Evolutionary conservation across 2,329 filamentous ascomycete species (phyloP).

Genomic region (Xylariaceae sp.): DNA sequence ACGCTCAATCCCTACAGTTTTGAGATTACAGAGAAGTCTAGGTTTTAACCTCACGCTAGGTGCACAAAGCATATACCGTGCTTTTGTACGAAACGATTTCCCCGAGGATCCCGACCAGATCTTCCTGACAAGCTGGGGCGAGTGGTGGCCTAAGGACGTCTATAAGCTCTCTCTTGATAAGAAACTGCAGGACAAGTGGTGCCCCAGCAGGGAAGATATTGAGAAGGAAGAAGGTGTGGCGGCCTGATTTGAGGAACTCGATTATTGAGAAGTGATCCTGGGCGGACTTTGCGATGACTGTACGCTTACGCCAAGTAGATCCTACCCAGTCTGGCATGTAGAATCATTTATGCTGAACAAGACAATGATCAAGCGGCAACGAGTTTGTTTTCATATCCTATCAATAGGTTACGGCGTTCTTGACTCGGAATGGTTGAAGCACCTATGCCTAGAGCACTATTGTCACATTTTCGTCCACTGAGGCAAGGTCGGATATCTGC

Average conservation of each 20-base stretch:
- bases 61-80: constrained; percentile 48
- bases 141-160: constrained; percentile 55
- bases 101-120: constrained; percentile 55
- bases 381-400: too few relatives aligned
- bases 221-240: constrained; percentile 45
- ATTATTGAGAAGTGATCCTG: background rate
- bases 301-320: background rate
- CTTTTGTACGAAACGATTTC: constrained; percentile 49
- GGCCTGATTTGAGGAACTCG: constrained; percentile 1
- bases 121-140: constrained; percentile 59
- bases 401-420: too few relatives aligned
- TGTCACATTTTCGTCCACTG: too few relatives aligned
- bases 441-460: too few relatives aligned
- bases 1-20: constrained; percentile 1
- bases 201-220: constrained; percentile 49
- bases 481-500: too few relatives aligned
- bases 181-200: constrained; percentile 55
- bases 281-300: background rate
- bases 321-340: too few relatives aligned
- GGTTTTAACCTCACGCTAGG: constrained; percentile 37
- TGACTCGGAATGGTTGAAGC: too few relatives aligned
- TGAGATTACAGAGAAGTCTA: too few relatives aligned
- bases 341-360: too few relatives aligned
- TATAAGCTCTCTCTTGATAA: constrained; percentile 47
- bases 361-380: too few relatives aligned